Evolutionary conservation across 1,139 yeast species (phyloP), one percentile per base, ranked within the genome.

Genomic region (Cylindricascospora bacillispora): DNA sequence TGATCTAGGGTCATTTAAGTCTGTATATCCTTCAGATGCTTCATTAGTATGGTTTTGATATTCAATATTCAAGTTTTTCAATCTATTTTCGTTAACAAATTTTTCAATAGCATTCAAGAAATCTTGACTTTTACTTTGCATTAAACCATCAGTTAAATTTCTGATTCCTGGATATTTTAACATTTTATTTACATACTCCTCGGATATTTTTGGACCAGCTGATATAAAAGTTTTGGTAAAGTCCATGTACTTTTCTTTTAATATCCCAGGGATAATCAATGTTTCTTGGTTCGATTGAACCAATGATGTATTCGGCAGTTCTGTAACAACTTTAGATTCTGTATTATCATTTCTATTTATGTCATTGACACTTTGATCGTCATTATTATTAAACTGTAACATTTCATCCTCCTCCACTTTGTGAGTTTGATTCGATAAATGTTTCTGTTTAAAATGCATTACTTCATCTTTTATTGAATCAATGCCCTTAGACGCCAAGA

Each of bases 121-220:
- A 3, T 43, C 49, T 23, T 44, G 47, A 9, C 53, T 52, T 19
- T 45, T 45, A 31, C 45, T 45, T 27, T 40, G 37, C 48, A 49
- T 49, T 27, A 52, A 27, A 31, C 50, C 52, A 33, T 50, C 52
- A 4, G 57, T 51, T 11, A 52, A 26, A 10, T 47, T 44, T 26
- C 46, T 38, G 48, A 52, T 50, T 26, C 46, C 49, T 11, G 57
- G 57, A 31, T 48, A 51, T 41, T 37, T 37, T 43, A 49, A 39
- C 40, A 52, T 40, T 32, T 46, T 44, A 17, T 44, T 41, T 2
- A 52, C 54, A 29, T 48, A 52, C 30, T 51, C 56, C 29, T 50
- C 40, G 3, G 56, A 55, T 22, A 52, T 43, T 22, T 47, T 49
- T 15, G 54, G 54, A 28, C 51, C 54, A 2, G 56, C 47, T 4